A percentile compares a stretch with the other conserved stretches of the same genome.
phyloP scores from a whole-genome alignment of 441 rosid species.

The Syzygium syzygioides region DNA sequence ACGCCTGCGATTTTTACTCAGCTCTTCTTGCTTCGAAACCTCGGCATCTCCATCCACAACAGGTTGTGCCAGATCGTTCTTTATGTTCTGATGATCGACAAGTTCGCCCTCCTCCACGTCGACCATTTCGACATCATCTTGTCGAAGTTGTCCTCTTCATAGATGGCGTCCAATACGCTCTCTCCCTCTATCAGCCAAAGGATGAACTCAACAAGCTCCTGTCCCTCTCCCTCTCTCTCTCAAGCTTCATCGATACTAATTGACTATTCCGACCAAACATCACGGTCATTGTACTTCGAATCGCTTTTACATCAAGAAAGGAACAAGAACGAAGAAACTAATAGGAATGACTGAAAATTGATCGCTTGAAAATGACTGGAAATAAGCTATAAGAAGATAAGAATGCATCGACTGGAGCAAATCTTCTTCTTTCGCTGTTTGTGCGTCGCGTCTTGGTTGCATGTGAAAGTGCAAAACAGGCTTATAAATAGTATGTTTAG shows the following conservation, averaged over 20 bases:
- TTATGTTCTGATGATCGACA: background rate
- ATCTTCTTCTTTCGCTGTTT: background rate
- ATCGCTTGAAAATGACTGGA: background rate
- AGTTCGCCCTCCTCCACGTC: conserved; percentile 88
- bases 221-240: background rate
- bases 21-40: conserved; percentile 22
- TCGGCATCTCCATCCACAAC: conserved; percentile 8
- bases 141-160: conserved; percentile 39
- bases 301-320: background rate
- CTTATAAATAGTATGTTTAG: background rate
- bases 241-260: background rate
- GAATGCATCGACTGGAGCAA: background rate
- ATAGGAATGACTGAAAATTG: background rate
- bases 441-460: background rate
- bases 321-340: background rate
- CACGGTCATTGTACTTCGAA: background rate
- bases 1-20: conserved; percentile 26
- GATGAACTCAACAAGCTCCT: background rate
- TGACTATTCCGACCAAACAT: background rate
- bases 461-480: background rate
- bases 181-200: conserved; percentile 24
- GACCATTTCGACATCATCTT: conserved; percentile 71
- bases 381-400: background rate
- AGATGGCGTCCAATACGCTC: conserved; percentile 42
- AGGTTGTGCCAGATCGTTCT: conserved; percentile 11